These are phyloP conservation scores for Talaromyces sp. DNA, from an alignment of 2,329 filamentous ascomycete genomes.

Conservation along the genomic window DNA sequence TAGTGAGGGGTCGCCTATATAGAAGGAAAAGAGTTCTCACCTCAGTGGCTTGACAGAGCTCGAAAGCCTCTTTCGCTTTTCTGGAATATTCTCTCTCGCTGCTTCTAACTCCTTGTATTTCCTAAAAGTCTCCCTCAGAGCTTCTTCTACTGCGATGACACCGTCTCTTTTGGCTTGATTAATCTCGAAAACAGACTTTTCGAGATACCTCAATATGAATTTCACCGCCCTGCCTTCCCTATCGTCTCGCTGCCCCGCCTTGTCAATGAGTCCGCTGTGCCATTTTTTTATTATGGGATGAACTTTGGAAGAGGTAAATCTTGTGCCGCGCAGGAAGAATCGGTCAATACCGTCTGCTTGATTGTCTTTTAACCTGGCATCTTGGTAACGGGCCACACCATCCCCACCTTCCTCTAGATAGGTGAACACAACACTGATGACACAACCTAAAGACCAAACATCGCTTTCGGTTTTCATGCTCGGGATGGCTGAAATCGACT, in stretches of 20 bases:
- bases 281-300: conserved; percentile 8
- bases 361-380: conserved; percentile 17
- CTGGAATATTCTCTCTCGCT: background rate
- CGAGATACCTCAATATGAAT: conserved; percentile 24
- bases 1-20: background rate
- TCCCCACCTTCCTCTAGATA: conserved; percentile 30
- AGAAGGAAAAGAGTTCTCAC: background rate
- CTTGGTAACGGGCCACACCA: conserved; percentile 20
- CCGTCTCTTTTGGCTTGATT: conserved; percentile 17
- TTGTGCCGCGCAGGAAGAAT: conserved; percentile 8
- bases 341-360: conserved; percentile 17
- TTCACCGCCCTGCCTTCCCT: conserved; percentile 20
- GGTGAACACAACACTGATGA: conserved; percentile 36
- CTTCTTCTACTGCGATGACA: conserved; percentile 18
- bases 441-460: conserved; percentile 40
- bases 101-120: background rate
- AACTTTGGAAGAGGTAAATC: conserved; percentile 1
- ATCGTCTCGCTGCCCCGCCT: conserved; percentile 12
- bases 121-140: conserved; percentile 14
- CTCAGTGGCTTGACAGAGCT: background rate
- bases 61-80: background rate
- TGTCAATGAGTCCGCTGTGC: conserved; percentile 1
- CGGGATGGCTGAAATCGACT: conserved; percentile 19
- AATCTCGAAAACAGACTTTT: conserved; percentile 21
- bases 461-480: conserved; percentile 34